Evolutionary conservation across 352 stramenopile species (phyloP).

Genomic region (Globisporangium iwayamae): DNA sequence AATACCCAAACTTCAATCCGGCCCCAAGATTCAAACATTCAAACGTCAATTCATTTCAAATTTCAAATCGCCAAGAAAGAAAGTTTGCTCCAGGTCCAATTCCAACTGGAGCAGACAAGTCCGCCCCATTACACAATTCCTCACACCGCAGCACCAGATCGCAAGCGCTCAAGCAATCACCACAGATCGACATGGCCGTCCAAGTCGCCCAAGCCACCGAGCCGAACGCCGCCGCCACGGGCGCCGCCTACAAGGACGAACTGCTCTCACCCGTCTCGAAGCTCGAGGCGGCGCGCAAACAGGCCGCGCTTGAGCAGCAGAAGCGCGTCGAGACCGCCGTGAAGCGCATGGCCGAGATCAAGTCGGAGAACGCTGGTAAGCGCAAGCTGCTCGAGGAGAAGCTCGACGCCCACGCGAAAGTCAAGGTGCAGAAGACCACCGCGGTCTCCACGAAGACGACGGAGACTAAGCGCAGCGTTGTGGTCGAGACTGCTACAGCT

Average conservation of each 20-base stretch:
- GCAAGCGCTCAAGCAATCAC: slow-evolving; percentile 9
- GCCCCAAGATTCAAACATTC: slow-evolving; percentile 14
- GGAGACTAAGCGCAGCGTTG: slow-evolving; percentile 5
- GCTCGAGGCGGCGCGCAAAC: slow-evolving; percentile 59
- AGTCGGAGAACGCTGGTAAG: slow-evolving; percentile 59
- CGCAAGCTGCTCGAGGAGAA: slow-evolving; percentile 48
- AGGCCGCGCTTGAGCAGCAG: slow-evolving; percentile 60
- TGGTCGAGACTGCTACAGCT: slow-evolving; percentile 4
- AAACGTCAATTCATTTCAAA: slow-evolving; percentile 16
- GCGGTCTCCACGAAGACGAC: slow-evolving; percentile 24
- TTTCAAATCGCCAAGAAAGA: not conserved
- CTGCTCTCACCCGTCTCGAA: slow-evolving; percentile 72
- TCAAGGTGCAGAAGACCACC: slow-evolving; percentile 44
- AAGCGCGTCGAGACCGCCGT: slow-evolving; percentile 60
- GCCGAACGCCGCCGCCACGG: slow-evolving; percentile 20
- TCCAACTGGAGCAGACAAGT: slow-evolving; percentile 11
- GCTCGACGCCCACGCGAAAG: slow-evolving; percentile 39
- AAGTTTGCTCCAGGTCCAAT: slow-evolving; percentile 12
- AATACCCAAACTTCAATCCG: slow-evolving; percentile 5
- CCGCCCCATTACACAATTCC: not conserved
- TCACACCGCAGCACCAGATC: slow-evolving; percentile 1
- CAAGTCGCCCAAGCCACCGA: slow-evolving; percentile 61
- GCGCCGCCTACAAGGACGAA: slow-evolving; percentile 36
- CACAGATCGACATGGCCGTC: slow-evolving; percentile 40
- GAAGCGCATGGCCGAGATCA: slow-evolving; percentile 42